These are phyloP conservation scores for Fibroporia radiculosa DNA, from an alignment of 768 basidiomycete genomes.

Conservation along the genomic window DNA sequence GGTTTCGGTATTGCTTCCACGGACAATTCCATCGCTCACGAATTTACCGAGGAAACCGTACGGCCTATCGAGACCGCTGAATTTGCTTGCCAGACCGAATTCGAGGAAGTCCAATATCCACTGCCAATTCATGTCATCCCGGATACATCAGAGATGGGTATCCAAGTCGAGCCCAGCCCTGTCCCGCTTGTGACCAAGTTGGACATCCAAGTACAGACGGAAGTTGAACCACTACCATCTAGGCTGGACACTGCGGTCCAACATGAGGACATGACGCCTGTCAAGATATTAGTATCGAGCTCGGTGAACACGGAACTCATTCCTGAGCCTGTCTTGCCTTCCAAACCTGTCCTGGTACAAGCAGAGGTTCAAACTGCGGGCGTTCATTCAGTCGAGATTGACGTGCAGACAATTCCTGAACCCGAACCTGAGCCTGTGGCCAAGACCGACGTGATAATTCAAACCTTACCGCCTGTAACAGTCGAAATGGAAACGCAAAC, in stretches of 20 bases:
- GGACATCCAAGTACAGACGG: conserved; percentile 27
- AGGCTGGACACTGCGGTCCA: conserved; percentile 46
- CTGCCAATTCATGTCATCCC: conserved; percentile 23
- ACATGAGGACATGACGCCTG: conserved; percentile 26
- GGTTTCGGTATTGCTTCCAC: conserved; percentile 34
- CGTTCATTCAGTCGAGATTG: conserved; percentile 23
- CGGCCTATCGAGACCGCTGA: conserved; percentile 42
- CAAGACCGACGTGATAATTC: conserved; percentile 18
- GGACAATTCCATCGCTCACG: conserved; percentile 28
- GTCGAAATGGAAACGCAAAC: conserved; percentile 15
- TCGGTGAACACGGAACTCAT: conserved; percentile 29
- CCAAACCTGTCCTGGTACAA: conserved; percentile 19
- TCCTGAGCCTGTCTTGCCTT: conserved; percentile 10
- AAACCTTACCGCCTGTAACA: conserved; percentile 8
- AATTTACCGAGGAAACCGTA: conserved; percentile 26
- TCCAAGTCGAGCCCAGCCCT: conserved; percentile 27
- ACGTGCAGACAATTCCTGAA: conserved; percentile 25
- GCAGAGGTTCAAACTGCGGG: conserved; percentile 32
- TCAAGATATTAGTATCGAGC: background rate
- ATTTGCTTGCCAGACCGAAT: conserved; percentile 61
- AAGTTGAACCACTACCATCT: conserved; percentile 16
- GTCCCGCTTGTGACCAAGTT: conserved; percentile 10
- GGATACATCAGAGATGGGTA: conserved; percentile 23
- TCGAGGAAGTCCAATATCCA: conserved; percentile 29
- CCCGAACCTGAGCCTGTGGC: conserved; percentile 12